These are phyloP conservation scores for Malus asiatica DNA, from an alignment of 306 rosid genomes.

Conservation along the genomic window DNA sequence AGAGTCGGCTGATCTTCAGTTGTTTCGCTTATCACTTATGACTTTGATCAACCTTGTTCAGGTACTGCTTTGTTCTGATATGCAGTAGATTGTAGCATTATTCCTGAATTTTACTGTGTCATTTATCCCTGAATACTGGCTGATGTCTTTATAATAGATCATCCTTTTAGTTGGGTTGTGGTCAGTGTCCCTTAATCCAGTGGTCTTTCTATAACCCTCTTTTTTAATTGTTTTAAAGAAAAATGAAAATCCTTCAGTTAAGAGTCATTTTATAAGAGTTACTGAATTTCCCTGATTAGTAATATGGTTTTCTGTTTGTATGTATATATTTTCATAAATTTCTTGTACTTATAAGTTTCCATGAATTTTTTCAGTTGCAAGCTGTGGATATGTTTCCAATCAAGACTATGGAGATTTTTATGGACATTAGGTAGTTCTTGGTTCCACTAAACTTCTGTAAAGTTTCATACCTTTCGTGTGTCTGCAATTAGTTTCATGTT, in stretches of 20 bases:
- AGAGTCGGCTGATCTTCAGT: constrained; percentile 57
- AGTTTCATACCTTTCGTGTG: neutral
- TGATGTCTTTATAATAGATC: neutral
- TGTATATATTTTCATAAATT: neutral
- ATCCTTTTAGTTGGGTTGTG: neutral
- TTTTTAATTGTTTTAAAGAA: neutral
- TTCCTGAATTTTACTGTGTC: neutral
- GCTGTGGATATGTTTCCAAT: constrained; percentile 50
- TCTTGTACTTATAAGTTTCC: constrained; percentile 16
- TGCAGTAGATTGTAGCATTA: neutral
- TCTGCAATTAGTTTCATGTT: constrained; percentile 8
- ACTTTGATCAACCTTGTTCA: constrained; percentile 77
- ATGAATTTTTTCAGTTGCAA: constrained; percentile 50
- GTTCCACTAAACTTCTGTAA: constrained; percentile 9
- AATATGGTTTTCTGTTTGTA: neutral
- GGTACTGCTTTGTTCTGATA: constrained; percentile 38
- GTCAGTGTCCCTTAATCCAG: neutral
- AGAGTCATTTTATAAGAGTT: neutral
- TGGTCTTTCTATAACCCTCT: neutral
- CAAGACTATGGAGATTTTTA: constrained; percentile 62
- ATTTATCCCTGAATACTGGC: neutral
- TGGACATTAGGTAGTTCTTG: constrained; percentile 54
- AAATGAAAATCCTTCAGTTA: neutral
- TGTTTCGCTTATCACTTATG: constrained; percentile 72
- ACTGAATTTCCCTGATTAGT: neutral